Percentiles rank a stretch among this genome's conserved stretches.
phyloP scores from a whole-genome alignment of 78 protist species.

The Bodo saltans region DNA sequence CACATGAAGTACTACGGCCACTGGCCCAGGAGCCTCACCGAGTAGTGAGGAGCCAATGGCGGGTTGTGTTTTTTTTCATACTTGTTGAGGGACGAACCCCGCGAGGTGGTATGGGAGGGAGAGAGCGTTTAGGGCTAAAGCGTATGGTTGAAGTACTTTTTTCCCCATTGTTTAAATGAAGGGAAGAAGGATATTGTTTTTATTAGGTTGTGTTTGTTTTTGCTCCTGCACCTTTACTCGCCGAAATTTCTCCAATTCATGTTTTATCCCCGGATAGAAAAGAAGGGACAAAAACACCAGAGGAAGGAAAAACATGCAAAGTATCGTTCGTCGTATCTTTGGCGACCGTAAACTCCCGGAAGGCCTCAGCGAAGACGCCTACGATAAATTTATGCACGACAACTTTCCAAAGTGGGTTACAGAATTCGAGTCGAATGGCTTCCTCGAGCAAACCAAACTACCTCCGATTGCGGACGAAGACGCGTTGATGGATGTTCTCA shows the following conservation, averaged over 20 bases:
- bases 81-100: neutral
- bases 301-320: neutral
- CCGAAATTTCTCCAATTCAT: too few relatives aligned
- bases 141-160: too few relatives aligned
- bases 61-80: neutral
- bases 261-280: too few relatives aligned
- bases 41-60: neutral
- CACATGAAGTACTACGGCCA: neutral
- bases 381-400: neutral
- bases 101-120: too few relatives aligned
- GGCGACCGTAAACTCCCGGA: neutral
- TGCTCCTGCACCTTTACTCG: too few relatives aligned
- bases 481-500: neutral
- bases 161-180: too few relatives aligned
- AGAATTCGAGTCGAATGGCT: conserved; percentile 2
- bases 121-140: too few relatives aligned
- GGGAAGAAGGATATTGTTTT: too few relatives aligned
- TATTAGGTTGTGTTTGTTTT: too few relatives aligned
- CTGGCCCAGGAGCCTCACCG: neutral
- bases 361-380: neutral
- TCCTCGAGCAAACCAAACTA: neutral
- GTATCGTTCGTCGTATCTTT: neutral
- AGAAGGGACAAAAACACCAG: too few relatives aligned
- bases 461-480: conserved; percentile 6
- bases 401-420: too few relatives aligned